Evolutionary conservation across 768 basidiomycete species (phyloP).

Genomic region (Boletus subcaerulescens): DNA sequence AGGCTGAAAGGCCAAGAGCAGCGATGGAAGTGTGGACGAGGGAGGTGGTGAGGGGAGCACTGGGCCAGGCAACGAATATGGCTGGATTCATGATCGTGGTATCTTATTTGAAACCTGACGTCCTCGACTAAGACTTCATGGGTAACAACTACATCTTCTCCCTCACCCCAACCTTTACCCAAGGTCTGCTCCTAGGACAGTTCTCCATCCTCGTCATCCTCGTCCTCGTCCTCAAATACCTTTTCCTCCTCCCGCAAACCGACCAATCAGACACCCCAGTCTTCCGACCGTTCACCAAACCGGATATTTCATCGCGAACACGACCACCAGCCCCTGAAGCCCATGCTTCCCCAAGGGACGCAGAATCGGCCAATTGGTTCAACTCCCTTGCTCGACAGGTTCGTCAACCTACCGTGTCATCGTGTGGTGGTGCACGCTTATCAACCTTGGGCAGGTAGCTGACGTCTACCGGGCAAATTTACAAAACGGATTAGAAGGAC

Average conservation of each 20-base stretch:
- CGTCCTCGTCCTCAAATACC: conserved; percentile 83
- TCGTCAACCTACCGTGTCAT: conserved; percentile 15
- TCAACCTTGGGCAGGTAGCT: conserved; percentile 44
- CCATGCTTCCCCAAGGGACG: conserved; percentile 16
- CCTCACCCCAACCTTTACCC: conserved; percentile 88
- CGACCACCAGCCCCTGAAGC: conserved; percentile 23
- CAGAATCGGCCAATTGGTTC: conserved; percentile 90
- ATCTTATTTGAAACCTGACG: background rate
- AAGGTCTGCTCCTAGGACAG: conserved; percentile 91
- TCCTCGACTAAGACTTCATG: conserved; percentile 13
- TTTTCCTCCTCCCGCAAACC: conserved; percentile 83
- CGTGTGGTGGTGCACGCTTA: background rate
- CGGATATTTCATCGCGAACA: conserved; percentile 42
- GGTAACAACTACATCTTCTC: conserved; percentile 60
- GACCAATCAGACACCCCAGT: conserved; percentile 52
- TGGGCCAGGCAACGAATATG: conserved; percentile 52
- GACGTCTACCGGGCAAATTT: conserved; percentile 77
- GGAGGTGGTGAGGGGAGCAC: conserved; percentile 50
- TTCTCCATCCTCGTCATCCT: conserved; percentile 79
- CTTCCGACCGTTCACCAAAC: conserved; percentile 59
- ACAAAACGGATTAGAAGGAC: conserved; percentile 62
- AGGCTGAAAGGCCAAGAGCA: conserved; percentile 26
- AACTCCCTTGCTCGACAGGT: conserved; percentile 85
- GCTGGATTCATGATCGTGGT: conserved; percentile 5
- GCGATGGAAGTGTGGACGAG: conserved; percentile 46